phyloP scores from a whole-genome alignment of 2,329 filamentous ascomycete genomes.

The Ophiognomonia clavigignenti-juglandacearum region DNA sequence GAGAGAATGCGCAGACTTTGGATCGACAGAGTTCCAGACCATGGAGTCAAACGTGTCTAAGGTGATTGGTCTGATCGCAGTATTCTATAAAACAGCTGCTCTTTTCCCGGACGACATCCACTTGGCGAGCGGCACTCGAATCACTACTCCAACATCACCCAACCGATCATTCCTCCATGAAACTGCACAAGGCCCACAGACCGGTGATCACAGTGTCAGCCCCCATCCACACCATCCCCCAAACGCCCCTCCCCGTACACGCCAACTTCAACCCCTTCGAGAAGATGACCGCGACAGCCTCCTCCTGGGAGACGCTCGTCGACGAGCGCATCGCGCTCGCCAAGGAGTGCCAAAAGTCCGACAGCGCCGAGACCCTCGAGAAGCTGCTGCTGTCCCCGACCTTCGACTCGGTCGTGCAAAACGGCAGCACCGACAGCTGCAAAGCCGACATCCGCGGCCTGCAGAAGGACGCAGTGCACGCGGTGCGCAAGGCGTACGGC shows the following conservation, averaged over 20 bases:
- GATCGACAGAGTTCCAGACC: too few relatives aligned
- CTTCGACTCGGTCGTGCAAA: background rate
- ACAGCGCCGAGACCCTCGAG: background rate
- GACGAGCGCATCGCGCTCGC: background rate
- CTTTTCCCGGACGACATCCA: too few relatives aligned
- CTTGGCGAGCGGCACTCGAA: too few relatives aligned
- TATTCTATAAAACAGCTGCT: too few relatives aligned
- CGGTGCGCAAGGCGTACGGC: slow-evolving; percentile 1
- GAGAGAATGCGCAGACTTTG: too few relatives aligned
- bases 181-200: too few relatives aligned
- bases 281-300: background rate
- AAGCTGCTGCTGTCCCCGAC: background rate
- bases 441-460: background rate
- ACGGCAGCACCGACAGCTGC: background rate
- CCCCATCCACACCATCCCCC: background rate
- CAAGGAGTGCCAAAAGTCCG: background rate
- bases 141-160: too few relatives aligned
- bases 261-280: background rate
- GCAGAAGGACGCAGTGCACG: background rate
- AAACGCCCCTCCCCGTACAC: background rate
- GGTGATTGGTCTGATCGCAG: too few relatives aligned
- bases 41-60: too few relatives aligned
- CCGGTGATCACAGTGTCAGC: too few relatives aligned
- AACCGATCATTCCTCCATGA: too few relatives aligned
- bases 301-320: background rate